Percentiles rank a stretch among this genome's conserved stretches.
Evolutionary conservation across 2,329 filamentous ascomycete species (phyloP).

Genomic region (Colletotrichum cuscutae): DNA sequence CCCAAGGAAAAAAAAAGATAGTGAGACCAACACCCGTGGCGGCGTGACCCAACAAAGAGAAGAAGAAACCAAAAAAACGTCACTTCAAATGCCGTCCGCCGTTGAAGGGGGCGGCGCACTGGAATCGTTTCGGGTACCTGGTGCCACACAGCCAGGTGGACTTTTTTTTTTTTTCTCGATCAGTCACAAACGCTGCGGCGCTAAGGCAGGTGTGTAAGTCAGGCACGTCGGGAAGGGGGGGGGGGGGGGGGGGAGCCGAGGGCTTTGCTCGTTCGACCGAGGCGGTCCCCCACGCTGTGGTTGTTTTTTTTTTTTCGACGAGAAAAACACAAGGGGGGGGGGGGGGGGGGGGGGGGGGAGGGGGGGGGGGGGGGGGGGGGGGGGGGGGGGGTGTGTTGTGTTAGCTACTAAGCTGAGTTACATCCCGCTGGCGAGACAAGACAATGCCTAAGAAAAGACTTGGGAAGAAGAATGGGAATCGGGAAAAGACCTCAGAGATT

Average conservation of each 20-base stretch:
- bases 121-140: too few relatives aligned
- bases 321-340: too few relatives aligned
- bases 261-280: too few relatives aligned
- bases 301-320: too few relatives aligned
- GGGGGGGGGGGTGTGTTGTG: neutral
- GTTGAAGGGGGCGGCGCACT: neutral
- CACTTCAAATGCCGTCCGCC: neutral
- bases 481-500: too few relatives aligned
- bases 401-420: neutral
- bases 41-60: neutral
- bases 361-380: too few relatives aligned
- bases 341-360: too few relatives aligned
- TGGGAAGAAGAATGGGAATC: neutral
- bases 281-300: too few relatives aligned
- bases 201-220: neutral
- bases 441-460: neutral
- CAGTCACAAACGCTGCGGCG: neutral
- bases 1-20: neutral
- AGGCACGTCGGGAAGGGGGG: too few relatives aligned
- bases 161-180: neutral
- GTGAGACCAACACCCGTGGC: neutral
- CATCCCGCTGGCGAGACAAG: neutral
- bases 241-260: too few relatives aligned
- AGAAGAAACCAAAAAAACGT: neutral
- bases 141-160: too few relatives aligned